Base-by-base conservation (phyloP, 352 stramenopile species). In the Pythium rishiriense region DNA sequence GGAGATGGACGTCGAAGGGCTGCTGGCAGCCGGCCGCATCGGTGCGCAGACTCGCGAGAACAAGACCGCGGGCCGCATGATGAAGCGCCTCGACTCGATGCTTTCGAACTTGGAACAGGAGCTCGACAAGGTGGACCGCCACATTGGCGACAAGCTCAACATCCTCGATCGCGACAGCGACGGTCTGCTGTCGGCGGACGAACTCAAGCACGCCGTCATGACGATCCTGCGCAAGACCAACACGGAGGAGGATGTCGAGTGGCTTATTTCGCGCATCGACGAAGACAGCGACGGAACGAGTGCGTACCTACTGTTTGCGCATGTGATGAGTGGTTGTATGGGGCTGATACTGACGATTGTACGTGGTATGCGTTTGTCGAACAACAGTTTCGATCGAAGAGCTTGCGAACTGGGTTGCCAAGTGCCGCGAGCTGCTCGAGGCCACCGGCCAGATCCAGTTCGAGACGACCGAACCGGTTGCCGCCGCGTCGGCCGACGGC, bases 61-160 rank as follows among this genome's bases (percentile, higher is more conserved):
- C 72, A 96, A 93, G 73, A 92, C 85, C n/a, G 79, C 97, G 39
- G 80, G 85, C 49, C 86, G 73, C 68, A 93, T 98, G 75, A 97
- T 98, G 76, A 89, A 94, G 70, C 87, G 88, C 52, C 80, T 99
- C 35, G 86, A 97, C 64, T 87, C 79, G 6, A 99, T 98, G 93
- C 80, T 98, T 43, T 93, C 88, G 26, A 98, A 93, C 62, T 85
- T 99, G 56, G 91, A 98, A 64, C 76, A 91, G 26, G 93, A 98
- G 68, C 86, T 99, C 17, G 92, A 97, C 26, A 89, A 97, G 69
- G 95, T 98, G 29, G 92, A 99, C 70, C 81, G 88, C 61, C 93
- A 97, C 66, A 97, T 99, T 70, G 97, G 97, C 62, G 94, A 99
- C 72, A 97, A 98, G 51, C 87, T 99, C 52, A 97, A 99, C 69